Evolutionary conservation across 257 asterid species (phyloP).

Genomic region (Ballota nigra): DNA sequence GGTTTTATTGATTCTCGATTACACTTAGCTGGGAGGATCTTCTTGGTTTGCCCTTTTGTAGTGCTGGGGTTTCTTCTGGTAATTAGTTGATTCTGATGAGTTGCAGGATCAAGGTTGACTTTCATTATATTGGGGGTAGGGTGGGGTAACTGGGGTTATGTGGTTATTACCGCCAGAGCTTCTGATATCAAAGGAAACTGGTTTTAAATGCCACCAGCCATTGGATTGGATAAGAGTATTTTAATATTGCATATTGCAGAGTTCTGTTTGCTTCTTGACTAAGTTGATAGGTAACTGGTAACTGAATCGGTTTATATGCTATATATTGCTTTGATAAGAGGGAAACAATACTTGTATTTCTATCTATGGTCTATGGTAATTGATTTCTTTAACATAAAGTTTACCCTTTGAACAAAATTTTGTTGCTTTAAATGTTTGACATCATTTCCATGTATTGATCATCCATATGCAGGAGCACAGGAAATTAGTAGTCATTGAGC

Average conservation of each 20-base stretch:
- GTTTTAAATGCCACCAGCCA: constrained; percentile 1
- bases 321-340: background rate
- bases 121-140: background rate
- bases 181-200: background rate
- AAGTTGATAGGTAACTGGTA: constrained; percentile 2
- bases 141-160: background rate
- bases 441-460: background rate
- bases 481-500: constrained; percentile 12
- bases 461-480: constrained; percentile 13
- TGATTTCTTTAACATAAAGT: background rate
- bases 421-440: constrained; percentile 2
- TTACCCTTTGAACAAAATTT: constrained; percentile 3
- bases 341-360: background rate
- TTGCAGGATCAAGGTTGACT: constrained; percentile 22
- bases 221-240: background rate
- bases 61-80: background rate
- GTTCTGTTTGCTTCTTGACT: background rate
- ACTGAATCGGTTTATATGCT: background rate
- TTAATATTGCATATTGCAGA: background rate
- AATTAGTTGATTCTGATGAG: too few species aligned
- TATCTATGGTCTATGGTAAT: background rate
- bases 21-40: background rate
- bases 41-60: background rate
- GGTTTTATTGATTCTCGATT: constrained; percentile 25
- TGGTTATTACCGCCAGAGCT: background rate